A percentile compares a stretch with the other conserved stretches of the same genome.
Evolutionary conservation across 2,329 filamentous ascomycete species (phyloP).

Genomic region (Trichoderma sp.): DNA sequence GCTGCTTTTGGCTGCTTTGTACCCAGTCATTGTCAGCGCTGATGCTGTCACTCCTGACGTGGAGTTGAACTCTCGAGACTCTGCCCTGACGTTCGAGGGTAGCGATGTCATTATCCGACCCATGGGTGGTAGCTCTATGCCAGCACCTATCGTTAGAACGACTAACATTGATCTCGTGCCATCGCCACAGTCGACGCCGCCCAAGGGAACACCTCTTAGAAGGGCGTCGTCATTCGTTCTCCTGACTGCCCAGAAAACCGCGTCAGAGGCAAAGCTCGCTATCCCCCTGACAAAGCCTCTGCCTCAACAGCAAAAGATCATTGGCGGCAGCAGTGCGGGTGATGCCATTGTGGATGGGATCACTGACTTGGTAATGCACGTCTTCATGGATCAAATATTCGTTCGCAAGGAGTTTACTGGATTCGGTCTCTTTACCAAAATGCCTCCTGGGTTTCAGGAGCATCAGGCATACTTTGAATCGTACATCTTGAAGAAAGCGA

Average conservation of each 20-base stretch:
- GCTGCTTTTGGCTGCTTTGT: constrained; percentile 75
- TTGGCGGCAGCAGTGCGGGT: constrained; percentile 56
- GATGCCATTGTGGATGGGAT: constrained; percentile 75
- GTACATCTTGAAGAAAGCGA: constrained; percentile 75
- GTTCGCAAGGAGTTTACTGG: constrained; percentile 88
- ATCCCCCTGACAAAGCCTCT: constrained; percentile 49
- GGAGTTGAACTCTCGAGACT: constrained; percentile 82
- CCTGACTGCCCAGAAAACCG: constrained; percentile 69
- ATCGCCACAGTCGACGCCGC: constrained; percentile 49
- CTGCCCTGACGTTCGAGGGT: constrained; percentile 80
- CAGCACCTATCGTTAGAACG: constrained; percentile 73
- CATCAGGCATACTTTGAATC: constrained; percentile 96
- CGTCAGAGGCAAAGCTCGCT: constrained; percentile 58
- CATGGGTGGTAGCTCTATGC: constrained; percentile 57
- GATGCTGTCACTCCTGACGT: constrained; percentile 81
- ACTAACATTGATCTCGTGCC: constrained; percentile 56
- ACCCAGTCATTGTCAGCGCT: constrained; percentile 83
- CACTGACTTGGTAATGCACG: constrained; percentile 72
- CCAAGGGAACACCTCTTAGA: constrained; percentile 63
- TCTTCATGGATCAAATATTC: constrained; percentile 86
- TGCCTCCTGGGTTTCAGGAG: constrained; percentile 89
- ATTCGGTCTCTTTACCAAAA: constrained; percentile 80
- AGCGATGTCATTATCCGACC: constrained; percentile 82
- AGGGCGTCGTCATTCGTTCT: constrained; percentile 91
- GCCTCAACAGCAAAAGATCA: constrained; percentile 45